Base-by-base conservation (phyloP, 495 filamentous ascomycete genomes). In the Neurospora sp. region DNA sequence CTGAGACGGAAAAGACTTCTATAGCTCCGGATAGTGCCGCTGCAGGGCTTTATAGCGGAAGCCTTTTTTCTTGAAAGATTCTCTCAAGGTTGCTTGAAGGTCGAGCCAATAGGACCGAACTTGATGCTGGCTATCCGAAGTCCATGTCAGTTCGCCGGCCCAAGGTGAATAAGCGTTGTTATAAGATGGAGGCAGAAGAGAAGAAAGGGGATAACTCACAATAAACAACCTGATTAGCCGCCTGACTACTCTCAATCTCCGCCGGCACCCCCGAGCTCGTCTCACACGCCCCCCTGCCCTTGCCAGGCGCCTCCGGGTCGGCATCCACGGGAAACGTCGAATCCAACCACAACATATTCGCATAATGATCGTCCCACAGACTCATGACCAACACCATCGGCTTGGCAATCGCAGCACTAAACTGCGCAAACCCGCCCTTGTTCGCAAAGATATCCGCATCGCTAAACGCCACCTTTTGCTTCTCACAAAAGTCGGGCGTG, bases 261-360 rank as follows among this genome's bases (percentile, higher is more conserved):
- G 75, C 75, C 12, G 91, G 90, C 8, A 82, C 83, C 39, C 91
- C 91, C 40, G 88, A 89, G 78, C 79, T 79, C 39, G 82, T 85
- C 35, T 85, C 75, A 80, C 92, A 94, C 72, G 86, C 86, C 39
- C 92, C 92, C 80, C 92, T 90, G 75, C 85, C 86, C 73, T 88
- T 87, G 81, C 92, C 92, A 40, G 90, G 89, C 7, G 76, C 76
- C 69, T 83, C 59, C 27, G 74, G 66, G 70, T 66, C 79, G 16
- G 79, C 83, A 73, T 86, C 85, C 23, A 85, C 82, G 2, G 92
- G 92, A 84, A 90, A 92, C 81, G 82, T 86, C 78, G 88, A 89
- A 84, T 94, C 92, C 75, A 95, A 88, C 92, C 92, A 94, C 72
- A 90, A 85, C 92, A 94, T 94, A 82, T 92, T 87, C 81, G 88